Conservation (phyloP, 2,329 filamentous ascomycete genomes). For the Exophiala sp. region DNA sequence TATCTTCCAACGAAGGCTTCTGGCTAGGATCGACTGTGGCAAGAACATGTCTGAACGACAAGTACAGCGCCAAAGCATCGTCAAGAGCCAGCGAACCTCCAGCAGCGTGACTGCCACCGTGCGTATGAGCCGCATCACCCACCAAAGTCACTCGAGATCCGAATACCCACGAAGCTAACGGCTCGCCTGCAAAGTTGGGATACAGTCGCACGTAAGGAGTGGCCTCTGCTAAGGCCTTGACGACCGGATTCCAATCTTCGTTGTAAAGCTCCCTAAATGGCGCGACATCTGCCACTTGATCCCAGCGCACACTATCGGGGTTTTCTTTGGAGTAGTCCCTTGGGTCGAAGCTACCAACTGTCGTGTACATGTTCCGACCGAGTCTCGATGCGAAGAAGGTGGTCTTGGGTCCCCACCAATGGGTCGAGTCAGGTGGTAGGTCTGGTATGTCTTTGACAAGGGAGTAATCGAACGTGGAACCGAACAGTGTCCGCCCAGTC, state of each 20-base stretch:
- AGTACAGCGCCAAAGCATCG: constrained; percentile 41
- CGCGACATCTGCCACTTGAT: constrained; percentile 37
- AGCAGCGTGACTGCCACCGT: constrained; percentile 33
- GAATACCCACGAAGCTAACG: constrained; percentile 43
- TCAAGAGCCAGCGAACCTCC: constrained; percentile 34
- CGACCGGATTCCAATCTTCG: constrained; percentile 42
- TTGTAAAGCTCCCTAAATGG: constrained; percentile 38
- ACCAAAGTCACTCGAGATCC: constrained; percentile 31
- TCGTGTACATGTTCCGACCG: constrained; percentile 42
- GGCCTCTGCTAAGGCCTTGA: constrained; percentile 40
- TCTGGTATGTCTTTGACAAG: constrained; percentile 40
- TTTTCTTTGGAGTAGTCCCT: constrained; percentile 32
- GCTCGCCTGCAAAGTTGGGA: constrained; percentile 43
- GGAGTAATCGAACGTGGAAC: constrained; percentile 44
- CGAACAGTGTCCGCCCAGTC: constrained; percentile 46
- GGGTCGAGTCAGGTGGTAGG: constrained; percentile 43
- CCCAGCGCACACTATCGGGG: constrained; percentile 38
- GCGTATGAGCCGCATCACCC: constrained; percentile 33
- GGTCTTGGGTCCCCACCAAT: constrained; percentile 44
- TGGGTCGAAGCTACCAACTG: constrained; percentile 38
- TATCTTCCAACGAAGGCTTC: constrained; percentile 16
- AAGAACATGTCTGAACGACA: constrained; percentile 39
- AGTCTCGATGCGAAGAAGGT: constrained; percentile 46
- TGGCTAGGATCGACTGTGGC: constrained; percentile 13
- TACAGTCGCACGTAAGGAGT: constrained; percentile 42